Evolutionary conservation across 2,329 filamentous ascomycete genomes (phyloP), one percentile per base, ranked within the genome.

Genomic region (Amylocarpus encephaloides): DNA sequence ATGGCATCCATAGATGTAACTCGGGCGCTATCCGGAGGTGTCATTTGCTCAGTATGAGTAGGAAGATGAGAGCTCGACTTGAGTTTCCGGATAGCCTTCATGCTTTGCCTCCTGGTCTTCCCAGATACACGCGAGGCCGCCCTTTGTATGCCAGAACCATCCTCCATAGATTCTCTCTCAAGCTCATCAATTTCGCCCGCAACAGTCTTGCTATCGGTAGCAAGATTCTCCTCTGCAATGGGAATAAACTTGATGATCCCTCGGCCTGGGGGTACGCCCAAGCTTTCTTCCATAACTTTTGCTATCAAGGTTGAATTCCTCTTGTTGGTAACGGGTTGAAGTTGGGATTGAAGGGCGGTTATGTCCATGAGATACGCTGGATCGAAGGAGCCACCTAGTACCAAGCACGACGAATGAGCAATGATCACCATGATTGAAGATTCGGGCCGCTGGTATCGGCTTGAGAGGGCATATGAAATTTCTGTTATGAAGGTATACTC

Each of bases 301-400:
- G 93, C 87, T 3, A 94, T 78, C 15, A 94, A 70, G n/a, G 77
- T 75, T 1, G 88, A 82, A 66, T 92, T 93, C 55, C 88, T 81
- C 65, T 86, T 86, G 70, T 95, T 95, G 46, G 81, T 88, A 3
- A 82, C 78, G 0, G 86, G 80, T 53, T 84, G 82, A 50, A 93
- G 71, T 56, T 88, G 77, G 10, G 74, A 74, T 1, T 85, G 76
- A 9, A 93, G 73, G 0, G 88, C 83, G 33, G 78, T 83, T 52
- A 95, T 78, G 32, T 80, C 85, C 62, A 95, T 73, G 52, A 83
- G 77, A 64, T 95, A 96, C 16, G 88, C 86, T 3, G 88, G 85
- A 45, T 90, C 85, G 56, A 88, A 85, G 5, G 81, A 83, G 33
- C 83, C 86, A 1, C 80, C 86, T 53, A 92, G 84, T 49, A 88